phyloP scores from a whole-genome alignment of 805 yeast species.

The Saccharomycopsis sp. region DNA sequence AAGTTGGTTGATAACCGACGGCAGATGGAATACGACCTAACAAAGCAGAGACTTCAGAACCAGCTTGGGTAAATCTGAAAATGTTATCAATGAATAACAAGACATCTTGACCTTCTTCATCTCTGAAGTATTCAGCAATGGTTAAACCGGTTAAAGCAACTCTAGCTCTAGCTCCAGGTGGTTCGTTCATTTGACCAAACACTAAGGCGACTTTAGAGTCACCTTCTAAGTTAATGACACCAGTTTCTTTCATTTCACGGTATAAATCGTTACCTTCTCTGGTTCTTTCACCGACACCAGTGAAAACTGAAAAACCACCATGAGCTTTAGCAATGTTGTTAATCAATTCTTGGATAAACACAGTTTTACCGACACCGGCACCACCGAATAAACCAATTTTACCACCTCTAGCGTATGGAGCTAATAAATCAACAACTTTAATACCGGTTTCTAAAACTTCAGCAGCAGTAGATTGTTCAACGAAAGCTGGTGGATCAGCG shows the following conservation, averaged over 20 bases:
- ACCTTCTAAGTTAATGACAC: slow-evolving; percentile 99
- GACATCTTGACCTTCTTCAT: slow-evolving; percentile 99
- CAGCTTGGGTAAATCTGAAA: slow-evolving; percentile 99
- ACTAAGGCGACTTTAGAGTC: slow-evolving; percentile 99
- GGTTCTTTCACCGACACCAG: slow-evolving; percentile 99
- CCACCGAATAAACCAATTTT: slow-evolving; percentile 99
- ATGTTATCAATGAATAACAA: slow-evolving; percentile 98
- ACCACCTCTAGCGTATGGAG: slow-evolving; percentile 99
- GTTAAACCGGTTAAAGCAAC: slow-evolving; percentile 99
- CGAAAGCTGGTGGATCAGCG: slow-evolving; percentile 95
- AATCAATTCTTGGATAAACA: slow-evolving; percentile 97
- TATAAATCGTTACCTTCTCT: slow-evolving; percentile 99
- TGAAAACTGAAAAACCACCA: slow-evolving; percentile 99
- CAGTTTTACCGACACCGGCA: slow-evolving; percentile 99
- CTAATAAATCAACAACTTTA: slow-evolving; percentile 97
- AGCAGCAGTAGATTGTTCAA: slow-evolving; percentile 95
- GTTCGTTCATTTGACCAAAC: slow-evolving; percentile 99
- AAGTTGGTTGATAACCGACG: slow-evolving; percentile 99
- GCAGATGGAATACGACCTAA: slow-evolving; percentile 99
- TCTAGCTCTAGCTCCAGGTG: slow-evolving; percentile 99
- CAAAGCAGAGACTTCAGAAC: slow-evolving; percentile 99
- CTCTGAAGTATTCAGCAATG: slow-evolving; percentile 99
- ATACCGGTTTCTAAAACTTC: slow-evolving; percentile 99
- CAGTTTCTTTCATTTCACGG: slow-evolving; percentile 99
- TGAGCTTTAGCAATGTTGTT: slow-evolving; percentile 99